phyloP scores from a whole-genome alignment of 2,329 filamentous ascomycete genomes.

The Trichoderma sp. region DNA sequence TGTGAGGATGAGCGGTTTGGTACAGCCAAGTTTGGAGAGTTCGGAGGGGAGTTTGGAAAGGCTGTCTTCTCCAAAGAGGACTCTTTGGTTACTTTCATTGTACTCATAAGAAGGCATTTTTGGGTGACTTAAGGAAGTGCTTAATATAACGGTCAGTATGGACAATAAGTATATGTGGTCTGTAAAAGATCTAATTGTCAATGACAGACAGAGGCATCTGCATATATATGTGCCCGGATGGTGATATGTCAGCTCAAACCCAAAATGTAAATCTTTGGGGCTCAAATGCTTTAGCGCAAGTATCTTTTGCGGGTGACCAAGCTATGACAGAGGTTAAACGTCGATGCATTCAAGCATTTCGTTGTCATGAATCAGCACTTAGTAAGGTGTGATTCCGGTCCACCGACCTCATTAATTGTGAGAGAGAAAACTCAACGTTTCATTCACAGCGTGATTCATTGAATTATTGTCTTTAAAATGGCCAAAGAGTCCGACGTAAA shows the following conservation, averaged over 20 bases:
- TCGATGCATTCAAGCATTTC: neutral
- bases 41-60: constrained; percentile 50
- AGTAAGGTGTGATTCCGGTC: neutral
- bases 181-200: neutral
- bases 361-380: constrained; percentile 5
- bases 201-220: neutral
- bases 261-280: neutral
- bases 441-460: neutral
- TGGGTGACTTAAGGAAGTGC: neutral
- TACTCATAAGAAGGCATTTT: constrained; percentile 8
- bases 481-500: too few species aligned
- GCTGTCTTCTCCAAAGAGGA: constrained; percentile 59
- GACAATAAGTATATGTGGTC: neutral
- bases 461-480: too few species aligned
- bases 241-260: neutral
- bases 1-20: constrained; percentile 55
- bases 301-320: neutral
- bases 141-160: neutral
- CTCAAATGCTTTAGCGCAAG: neutral
- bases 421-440: neutral
- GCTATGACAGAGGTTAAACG: neutral
- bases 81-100: constrained; percentile 26
- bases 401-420: neutral
- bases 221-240: neutral
- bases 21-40: constrained; percentile 47